A percentile compares a stretch with the other conserved stretches of the same genome.
phyloP scores from a whole-genome alignment of 2,329 filamentous ascomycete genomes.

The Tolypocladium capitatum region DNA sequence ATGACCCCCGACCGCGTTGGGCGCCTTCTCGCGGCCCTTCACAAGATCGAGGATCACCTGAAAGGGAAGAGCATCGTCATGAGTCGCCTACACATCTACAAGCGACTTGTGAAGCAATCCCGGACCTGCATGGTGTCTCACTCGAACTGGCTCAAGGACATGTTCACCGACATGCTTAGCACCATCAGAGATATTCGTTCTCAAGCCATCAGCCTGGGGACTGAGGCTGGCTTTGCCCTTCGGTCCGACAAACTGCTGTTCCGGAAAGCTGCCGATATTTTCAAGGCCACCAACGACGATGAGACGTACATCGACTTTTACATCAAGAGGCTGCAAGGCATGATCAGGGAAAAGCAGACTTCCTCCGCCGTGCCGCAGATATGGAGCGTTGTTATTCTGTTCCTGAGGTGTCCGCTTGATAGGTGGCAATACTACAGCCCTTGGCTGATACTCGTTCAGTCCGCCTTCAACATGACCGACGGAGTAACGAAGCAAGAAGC shows the following conservation, averaged over 20 bases:
- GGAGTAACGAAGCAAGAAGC: slow-evolving; percentile 58
- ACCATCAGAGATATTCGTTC: slow-evolving; percentile 61
- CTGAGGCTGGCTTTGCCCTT: slow-evolving; percentile 54
- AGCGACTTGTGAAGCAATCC: slow-evolving; percentile 59
- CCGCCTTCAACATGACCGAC: slow-evolving; percentile 72
- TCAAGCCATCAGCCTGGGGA: slow-evolving; percentile 61
- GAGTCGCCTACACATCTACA: slow-evolving; percentile 67
- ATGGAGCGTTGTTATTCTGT: slow-evolving; percentile 72
- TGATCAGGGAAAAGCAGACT: slow-evolving; percentile 47
- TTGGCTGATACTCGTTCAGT: slow-evolving; percentile 70
- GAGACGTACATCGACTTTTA: slow-evolving; percentile 59
- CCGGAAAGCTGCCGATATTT: slow-evolving; percentile 51
- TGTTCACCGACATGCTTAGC: slow-evolving; percentile 73
- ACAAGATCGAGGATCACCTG: slow-evolving; percentile 58
- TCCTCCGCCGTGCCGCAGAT: slow-evolving; percentile 62
- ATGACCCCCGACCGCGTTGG: slow-evolving; percentile 61
- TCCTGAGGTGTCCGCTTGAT: slow-evolving; percentile 53
- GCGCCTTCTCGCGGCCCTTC: slow-evolving; percentile 56
- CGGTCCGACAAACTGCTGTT: slow-evolving; percentile 57
- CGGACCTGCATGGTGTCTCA: slow-evolving; percentile 57
- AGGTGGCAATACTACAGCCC: slow-evolving; percentile 61
- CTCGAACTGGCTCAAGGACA: slow-evolving; percentile 66
- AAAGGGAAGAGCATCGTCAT: slow-evolving; percentile 71
- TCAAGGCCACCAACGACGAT: slow-evolving; percentile 35
- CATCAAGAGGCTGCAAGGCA: slow-evolving; percentile 49